Conservation (phyloP, 2,329 filamentous ascomycete species). For the Davidsoniella australis region DNA sequence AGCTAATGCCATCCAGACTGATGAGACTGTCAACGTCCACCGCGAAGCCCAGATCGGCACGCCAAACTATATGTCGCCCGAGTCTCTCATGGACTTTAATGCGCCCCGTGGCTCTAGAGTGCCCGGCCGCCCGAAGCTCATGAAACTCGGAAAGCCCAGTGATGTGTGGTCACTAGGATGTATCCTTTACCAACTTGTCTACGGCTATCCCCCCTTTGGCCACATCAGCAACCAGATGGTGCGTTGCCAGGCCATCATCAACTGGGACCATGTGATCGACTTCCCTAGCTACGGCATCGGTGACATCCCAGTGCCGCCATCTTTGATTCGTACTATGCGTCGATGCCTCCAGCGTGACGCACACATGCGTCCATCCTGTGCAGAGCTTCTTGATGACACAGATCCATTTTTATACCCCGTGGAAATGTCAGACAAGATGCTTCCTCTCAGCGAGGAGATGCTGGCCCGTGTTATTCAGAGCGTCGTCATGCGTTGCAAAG, state of each 20-base stretch:
- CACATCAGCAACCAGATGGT: conserved; percentile 80
- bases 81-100: conserved; percentile 79
- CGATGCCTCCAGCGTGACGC: conserved; percentile 46
- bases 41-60: conserved; percentile 90
- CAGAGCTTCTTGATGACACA: conserved; percentile 38
- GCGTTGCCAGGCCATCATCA: conserved; percentile 73
- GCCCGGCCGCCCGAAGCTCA: conserved; percentile 46
- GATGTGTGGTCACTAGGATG: conserved; percentile 95
- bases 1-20: conserved; percentile 87
- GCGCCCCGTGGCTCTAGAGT: conserved; percentile 32
- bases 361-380: conserved; percentile 44
- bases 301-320: conserved; percentile 39
- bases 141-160: conserved; percentile 90
- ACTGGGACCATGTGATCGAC: conserved; percentile 56
- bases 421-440: conserved; percentile 34
- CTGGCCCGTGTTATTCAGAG: conserved; percentile 45
- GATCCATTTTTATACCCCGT: conserved; percentile 49
- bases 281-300: conserved; percentile 56
- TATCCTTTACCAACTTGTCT: conserved; percentile 95
- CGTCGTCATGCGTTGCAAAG: conserved; percentile 40
- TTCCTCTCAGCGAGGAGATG: conserved; percentile 46
- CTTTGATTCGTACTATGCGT: conserved; percentile 43
- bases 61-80: conserved; percentile 96
- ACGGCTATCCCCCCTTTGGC: conserved; percentile 87
- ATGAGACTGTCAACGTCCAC: conserved; percentile 94